Evolutionary conservation across 805 yeast species (phyloP).

Genomic region (Allodekkera sacchari): DNA sequence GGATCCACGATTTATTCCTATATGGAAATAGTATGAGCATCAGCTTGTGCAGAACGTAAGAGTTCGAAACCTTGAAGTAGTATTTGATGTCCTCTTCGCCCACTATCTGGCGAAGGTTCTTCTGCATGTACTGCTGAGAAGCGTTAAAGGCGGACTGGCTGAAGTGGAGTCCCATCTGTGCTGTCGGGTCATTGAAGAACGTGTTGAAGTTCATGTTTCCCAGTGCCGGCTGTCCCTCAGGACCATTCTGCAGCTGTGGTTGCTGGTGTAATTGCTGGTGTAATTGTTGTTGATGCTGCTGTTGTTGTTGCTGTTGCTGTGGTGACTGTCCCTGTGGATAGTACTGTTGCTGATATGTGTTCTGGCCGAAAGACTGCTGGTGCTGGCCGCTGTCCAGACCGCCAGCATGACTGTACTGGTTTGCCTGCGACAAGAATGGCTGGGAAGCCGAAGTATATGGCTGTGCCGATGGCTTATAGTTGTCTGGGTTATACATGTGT

Average conservation of each 20-base stretch:
- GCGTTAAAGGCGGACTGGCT: conserved; percentile 80
- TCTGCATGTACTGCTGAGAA: conserved; percentile 72
- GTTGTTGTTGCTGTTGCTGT: conserved; percentile 16
- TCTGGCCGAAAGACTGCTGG: no score
- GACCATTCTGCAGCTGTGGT: conserved; percentile 18
- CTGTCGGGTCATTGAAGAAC: conserved; percentile 68
- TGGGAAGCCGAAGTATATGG: conserved; percentile 1
- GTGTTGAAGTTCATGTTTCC: conserved; percentile 21
- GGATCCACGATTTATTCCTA: conserved; percentile 74
- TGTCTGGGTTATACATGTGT: neutral
- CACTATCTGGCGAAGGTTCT: conserved; percentile 50
- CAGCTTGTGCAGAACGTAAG: conserved; percentile 72
- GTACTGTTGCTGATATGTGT: conserved; percentile 4
- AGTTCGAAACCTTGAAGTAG: conserved; percentile 87
- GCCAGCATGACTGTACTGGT: no score
- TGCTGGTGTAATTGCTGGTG: conserved; percentile 18
- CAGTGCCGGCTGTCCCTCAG: neutral
- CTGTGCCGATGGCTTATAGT: conserved; percentile 2
- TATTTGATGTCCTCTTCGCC: conserved; percentile 57
- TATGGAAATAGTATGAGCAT: conserved; percentile 77
- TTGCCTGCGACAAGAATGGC: neutral
- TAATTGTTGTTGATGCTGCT: conserved; percentile 17
- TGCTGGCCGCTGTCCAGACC: no score
- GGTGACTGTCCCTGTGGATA: conserved; percentile 3
- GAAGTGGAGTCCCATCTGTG: conserved; percentile 79